Conservation (phyloP, 1,139 yeast genomes). For the Geotrichum bryndzae region DNA sequence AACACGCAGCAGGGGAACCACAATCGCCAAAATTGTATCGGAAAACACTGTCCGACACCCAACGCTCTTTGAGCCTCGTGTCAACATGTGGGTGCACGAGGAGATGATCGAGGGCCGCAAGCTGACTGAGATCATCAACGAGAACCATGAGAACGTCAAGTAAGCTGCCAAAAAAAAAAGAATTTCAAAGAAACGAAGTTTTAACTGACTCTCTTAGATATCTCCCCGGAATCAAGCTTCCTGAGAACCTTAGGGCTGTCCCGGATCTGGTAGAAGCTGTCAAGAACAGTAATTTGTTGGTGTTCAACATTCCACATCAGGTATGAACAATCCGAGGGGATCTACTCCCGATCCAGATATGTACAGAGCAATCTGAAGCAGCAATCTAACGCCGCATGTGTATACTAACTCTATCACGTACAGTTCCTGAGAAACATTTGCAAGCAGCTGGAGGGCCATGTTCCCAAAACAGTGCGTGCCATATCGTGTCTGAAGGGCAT, state of each 20-base stretch:
- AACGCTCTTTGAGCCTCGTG: slow-evolving; percentile 57
- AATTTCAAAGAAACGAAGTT: neutral
- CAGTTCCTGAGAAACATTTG: slow-evolving; percentile 58
- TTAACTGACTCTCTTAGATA: slow-evolving; percentile 27
- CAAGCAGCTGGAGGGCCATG: slow-evolving; percentile 67
- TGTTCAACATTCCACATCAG: slow-evolving; percentile 89
- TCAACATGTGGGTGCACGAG: slow-evolving; percentile 93
- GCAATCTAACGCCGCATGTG: neutral
- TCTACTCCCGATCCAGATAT: neutral
- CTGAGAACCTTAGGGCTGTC: slow-evolving; percentile 72
- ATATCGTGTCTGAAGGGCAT: slow-evolving; percentile 91
- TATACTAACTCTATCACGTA: neutral
- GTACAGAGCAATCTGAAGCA: neutral
- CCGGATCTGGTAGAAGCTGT: slow-evolving; percentile 75
- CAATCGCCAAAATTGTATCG: slow-evolving; percentile 87
- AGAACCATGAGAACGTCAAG: slow-evolving; percentile 80
- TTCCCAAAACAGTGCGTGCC: slow-evolving; percentile 66
- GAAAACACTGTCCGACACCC: slow-evolving; percentile 73
- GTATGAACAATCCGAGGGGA: neutral
- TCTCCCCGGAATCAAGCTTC: slow-evolving; percentile 75
- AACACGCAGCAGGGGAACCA: slow-evolving; percentile 51
- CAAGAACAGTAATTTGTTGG: slow-evolving; percentile 68
- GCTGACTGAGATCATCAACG: slow-evolving; percentile 80
- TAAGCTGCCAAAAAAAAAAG: slow-evolving; percentile 17
- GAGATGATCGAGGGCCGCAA: slow-evolving; percentile 60